Evolutionary conservation across 148 eudicot genomes (phyloP).

Genomic region (Camellia sinensis): DNA sequence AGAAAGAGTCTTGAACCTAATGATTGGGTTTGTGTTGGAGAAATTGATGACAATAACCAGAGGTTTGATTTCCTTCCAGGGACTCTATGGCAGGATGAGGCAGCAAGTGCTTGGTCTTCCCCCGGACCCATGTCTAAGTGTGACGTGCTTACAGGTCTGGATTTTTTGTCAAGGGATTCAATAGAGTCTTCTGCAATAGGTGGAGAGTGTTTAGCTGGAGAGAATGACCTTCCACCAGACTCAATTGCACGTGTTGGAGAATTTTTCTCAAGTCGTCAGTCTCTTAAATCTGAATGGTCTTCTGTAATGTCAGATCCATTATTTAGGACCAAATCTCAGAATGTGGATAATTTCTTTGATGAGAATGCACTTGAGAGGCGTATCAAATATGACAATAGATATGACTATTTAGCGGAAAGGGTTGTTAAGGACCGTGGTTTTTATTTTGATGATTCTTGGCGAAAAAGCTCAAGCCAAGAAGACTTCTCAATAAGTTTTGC

Average conservation of each 20-base stretch:
- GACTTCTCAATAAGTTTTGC: constrained; percentile 19
- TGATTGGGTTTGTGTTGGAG: constrained; percentile 30
- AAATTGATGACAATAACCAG: constrained; percentile 18
- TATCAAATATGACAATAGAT: constrained; percentile 19
- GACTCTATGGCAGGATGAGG: constrained; percentile 25
- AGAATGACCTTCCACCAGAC: constrained; percentile 19
- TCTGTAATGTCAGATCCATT: constrained; percentile 32
- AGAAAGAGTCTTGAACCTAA: constrained; percentile 22
- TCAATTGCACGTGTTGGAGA: constrained; percentile 10
- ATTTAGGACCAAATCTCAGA: constrained; percentile 22
- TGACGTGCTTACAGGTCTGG: constrained; percentile 25
- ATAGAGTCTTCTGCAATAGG: constrained; percentile 15
- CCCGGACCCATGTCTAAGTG: constrained; percentile 16
- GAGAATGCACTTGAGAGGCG: constrained; percentile 13
- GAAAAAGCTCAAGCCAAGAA: constrained; percentile 22
- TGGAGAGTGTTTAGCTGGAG: constrained; percentile 16
- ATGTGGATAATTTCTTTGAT: constrained; percentile 24
- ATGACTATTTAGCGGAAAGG: constrained; percentile 28
- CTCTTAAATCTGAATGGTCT: constrained; percentile 26
- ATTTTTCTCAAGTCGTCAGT: constrained; percentile 22
- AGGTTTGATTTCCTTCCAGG: constrained; percentile 17
- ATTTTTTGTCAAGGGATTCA: constrained; percentile 15
- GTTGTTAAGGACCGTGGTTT: constrained; percentile 22
- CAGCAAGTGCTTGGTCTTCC: constrained; percentile 23
- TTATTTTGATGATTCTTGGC: constrained; percentile 11